Base-by-base conservation (phyloP, 116 monocot genomes). In the Dioscorea cayenensis region DNA sequence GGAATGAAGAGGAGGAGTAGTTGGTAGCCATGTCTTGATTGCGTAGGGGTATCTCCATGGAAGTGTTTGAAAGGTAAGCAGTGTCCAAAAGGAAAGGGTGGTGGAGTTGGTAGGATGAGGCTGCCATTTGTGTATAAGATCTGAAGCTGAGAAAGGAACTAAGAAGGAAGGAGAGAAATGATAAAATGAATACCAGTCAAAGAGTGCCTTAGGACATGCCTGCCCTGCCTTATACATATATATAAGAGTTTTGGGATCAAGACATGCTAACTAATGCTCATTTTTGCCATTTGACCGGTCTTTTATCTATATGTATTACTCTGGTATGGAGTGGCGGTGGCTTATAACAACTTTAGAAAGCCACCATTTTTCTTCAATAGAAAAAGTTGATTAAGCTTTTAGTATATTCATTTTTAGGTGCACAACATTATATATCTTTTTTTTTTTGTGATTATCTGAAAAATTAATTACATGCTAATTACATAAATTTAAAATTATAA, bases 191-290 rank as follows among this genome's bases (percentile, higher is more conserved):
- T 20, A 22, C 2, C 9, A 62, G 23, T 62, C 23, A 20, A 62
- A 62, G 62, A 20, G 62, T 62, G 23, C 12, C 62, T 62, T 5
- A 23, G 7, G 62, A 62, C 62, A 62, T 17, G 62, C 22, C 62
- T 62, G 62, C 22, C n/a, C 62, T 62, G 62, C 23, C 21, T 62
- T 62, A 62, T 27, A 62, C 25, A 62, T 23, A 23, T 62, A 62
- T 27, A 62, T 62, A 62, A 27, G 9, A 62, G 62, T 23, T 62
- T 7, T 62, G 20, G 23, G 25, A 20, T 14, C 17, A n/a, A 12
- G 12, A 23, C 8, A 11, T 23, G 62, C 62, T 20, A 62, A 4
- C 32, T 32, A 32, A 32, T 62, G 62, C 5, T 20, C 22, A 19
- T 55, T 19, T 55, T n/a, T 55, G 19, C 14, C 14, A 27, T 62